Evolutionary conservation across 1,284 basidiomycete species (phyloP).

Genomic region (Rhodotorula sp.): DNA sequence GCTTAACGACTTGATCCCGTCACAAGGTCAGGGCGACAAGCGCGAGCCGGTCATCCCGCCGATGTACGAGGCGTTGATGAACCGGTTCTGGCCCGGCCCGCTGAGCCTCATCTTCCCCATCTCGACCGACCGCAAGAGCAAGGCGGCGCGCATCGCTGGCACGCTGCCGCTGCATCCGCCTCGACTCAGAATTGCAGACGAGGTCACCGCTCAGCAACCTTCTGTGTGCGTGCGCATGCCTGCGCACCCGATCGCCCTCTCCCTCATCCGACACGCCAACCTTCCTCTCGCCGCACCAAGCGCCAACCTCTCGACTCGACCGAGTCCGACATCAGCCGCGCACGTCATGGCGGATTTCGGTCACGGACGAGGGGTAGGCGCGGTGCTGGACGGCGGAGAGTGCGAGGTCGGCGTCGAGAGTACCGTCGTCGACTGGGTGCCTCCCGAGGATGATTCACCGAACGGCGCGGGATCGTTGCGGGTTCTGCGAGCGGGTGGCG

Average conservation of each 20-base stretch:
- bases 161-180: slow-evolving; percentile 7
- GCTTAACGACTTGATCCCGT: slow-evolving; percentile 68
- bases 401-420: slow-evolving; percentile 91
- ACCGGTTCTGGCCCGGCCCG: slow-evolving; percentile 91
- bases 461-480: slow-evolving; percentile 59
- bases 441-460: slow-evolving; percentile 51
- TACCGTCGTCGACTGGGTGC: slow-evolving; percentile 82
- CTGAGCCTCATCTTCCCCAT: slow-evolving; percentile 85
- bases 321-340: slow-evolving; percentile 85
- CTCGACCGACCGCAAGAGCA: slow-evolving; percentile 3
- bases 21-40: slow-evolving; percentile 21
- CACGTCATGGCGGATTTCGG: slow-evolving; percentile 78
- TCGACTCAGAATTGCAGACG: slow-evolving; percentile 12
- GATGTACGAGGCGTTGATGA: slow-evolving; percentile 70
- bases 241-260: slow-evolving; percentile 84
- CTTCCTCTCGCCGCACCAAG: slow-evolving; percentile 89
- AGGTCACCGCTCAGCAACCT: slow-evolving; percentile 66
- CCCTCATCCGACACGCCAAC: slow-evolving; percentile 73
- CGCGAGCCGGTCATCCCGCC: slow-evolving; percentile 57
- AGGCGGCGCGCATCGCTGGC: neutral
- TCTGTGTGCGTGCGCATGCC: slow-evolving; percentile 95
- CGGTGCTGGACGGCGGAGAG: slow-evolving; percentile 89
- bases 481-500: slow-evolving; percentile 84
- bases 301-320: slow-evolving; percentile 90
- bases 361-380: slow-evolving; percentile 59